A percentile compares a stretch with the other conserved stretches of the same genome.
Conservation (phyloP, 768 basidiomycete genomes). For the Tephrocybe sp. region DNA sequence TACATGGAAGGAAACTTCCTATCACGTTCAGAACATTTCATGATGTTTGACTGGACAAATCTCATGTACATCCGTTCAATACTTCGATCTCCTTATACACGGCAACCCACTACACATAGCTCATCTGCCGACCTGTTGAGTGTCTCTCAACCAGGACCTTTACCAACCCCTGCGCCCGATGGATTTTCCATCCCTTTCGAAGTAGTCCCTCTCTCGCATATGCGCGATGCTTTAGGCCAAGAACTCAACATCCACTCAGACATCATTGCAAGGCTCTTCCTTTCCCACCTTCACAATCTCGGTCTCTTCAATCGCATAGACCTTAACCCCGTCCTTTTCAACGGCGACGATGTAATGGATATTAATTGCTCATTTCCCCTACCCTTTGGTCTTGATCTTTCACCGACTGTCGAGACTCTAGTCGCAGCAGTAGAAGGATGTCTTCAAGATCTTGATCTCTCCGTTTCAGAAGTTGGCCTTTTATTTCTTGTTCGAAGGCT, state of each 20-base stretch:
- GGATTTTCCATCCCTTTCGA: conserved; percentile 50
- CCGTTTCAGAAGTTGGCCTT: conserved; percentile 74
- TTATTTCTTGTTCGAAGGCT: conserved; percentile 66
- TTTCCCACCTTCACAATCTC: conserved; percentile 60
- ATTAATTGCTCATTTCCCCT: conserved; percentile 61
- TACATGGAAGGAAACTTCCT: conserved; percentile 52
- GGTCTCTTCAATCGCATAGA: conserved; percentile 61
- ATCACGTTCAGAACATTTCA: conserved; percentile 37
- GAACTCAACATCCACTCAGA: conserved; percentile 61
- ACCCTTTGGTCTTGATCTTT: conserved; percentile 70
- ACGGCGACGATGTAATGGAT: conserved; percentile 31
- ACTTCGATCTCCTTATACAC: conserved; percentile 47
- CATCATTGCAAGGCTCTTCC: conserved; percentile 47
- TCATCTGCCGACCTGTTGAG: conserved; percentile 47
- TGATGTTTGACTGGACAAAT: conserved; percentile 70
- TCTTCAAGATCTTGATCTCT: conserved; percentile 68
- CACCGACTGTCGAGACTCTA: conserved; percentile 70
- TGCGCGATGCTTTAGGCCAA: conserved; percentile 58
- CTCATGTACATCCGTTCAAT: conserved; percentile 62
- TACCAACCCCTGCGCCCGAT: conserved; percentile 22
- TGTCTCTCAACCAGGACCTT: conserved; percentile 34
- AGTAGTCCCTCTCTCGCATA: conserved; percentile 54
- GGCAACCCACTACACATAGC: conserved; percentile 17
- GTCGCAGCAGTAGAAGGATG: conserved; percentile 72
- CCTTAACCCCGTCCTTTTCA: conserved; percentile 32